A percentile compares a stretch with the other conserved stretches of the same genome.
phyloP scores from a whole-genome alignment of 2,329 filamentous ascomycete genomes.

The Pseudogymnoascus sp. region DNA sequence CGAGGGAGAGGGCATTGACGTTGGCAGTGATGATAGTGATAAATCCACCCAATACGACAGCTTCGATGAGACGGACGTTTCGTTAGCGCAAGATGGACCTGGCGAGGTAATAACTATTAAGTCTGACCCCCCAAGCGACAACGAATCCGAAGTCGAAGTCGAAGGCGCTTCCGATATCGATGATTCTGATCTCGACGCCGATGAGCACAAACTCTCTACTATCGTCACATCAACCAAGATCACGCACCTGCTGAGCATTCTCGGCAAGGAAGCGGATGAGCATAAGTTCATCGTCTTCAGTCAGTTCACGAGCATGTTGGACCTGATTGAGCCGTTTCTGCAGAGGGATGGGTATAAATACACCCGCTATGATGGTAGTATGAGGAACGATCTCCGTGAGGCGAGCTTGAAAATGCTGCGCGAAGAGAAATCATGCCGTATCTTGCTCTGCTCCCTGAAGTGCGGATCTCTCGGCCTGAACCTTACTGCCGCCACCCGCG shows the following conservation, averaged over 20 bases:
- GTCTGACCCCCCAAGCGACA: slow-evolving; percentile 22
- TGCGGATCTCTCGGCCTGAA: slow-evolving; percentile 92
- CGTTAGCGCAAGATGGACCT: background rate
- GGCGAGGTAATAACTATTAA: background rate
- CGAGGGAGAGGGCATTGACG: slow-evolving; percentile 75
- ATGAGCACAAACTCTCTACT: slow-evolving; percentile 37
- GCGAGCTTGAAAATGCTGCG: slow-evolving; percentile 72
- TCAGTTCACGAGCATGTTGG: slow-evolving; percentile 96
- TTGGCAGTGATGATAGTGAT: slow-evolving; percentile 51
- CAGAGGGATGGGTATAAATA: slow-evolving; percentile 64
- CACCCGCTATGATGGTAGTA: slow-evolving; percentile 87
- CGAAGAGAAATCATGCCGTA: slow-evolving; percentile 63
- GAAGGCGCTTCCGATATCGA: slow-evolving; percentile 33
- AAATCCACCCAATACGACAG: slow-evolving; percentile 29
- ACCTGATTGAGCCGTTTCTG: slow-evolving; percentile 90
- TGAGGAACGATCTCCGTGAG: slow-evolving; percentile 90
- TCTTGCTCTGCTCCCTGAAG: slow-evolving; percentile 87
- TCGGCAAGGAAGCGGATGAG: slow-evolving; percentile 66
- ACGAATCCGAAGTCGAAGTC: slow-evolving; percentile 35
- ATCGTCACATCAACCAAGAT: slow-evolving; percentile 82
- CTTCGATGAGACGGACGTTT: background rate
- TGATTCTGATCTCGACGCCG: slow-evolving; percentile 31
- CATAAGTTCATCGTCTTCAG: slow-evolving; percentile 99
- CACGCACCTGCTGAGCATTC: slow-evolving; percentile 70
- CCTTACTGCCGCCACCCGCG: slow-evolving; percentile 83